Percentiles rank a stretch among this genome's conserved stretches.
phyloP scores from a whole-genome alignment of 768 basidiomycete species.

The Rhizopogon vesiculosus region DNA sequence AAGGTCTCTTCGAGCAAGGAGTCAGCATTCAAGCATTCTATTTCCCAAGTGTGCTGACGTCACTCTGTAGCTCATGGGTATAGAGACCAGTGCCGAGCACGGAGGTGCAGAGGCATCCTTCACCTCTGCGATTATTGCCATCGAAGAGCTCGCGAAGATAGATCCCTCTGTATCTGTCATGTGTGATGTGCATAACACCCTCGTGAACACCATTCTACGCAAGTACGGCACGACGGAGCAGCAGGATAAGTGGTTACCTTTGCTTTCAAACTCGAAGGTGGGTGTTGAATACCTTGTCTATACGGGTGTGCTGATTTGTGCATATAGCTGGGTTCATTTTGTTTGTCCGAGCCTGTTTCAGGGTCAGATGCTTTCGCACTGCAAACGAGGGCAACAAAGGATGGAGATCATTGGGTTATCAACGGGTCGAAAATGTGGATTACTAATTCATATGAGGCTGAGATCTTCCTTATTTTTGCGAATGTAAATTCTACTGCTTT shows the following conservation, averaged over 20 bases:
- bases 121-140: constrained; percentile 91
- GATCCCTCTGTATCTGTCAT: constrained; percentile 96
- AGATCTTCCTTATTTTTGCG: constrained; percentile 91
- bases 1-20: constrained; percentile 92
- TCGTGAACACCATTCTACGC: constrained; percentile 92
- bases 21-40: constrained; percentile 38
- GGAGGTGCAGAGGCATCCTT: constrained; percentile 91
- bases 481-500: constrained; percentile 47
- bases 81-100: constrained; percentile 81
- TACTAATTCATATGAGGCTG: constrained; percentile 90
- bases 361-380: constrained; percentile 98
- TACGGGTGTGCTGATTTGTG: background rate
- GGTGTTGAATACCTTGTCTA: background rate
- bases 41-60: background rate
- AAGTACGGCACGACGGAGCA: constrained; percentile 82
- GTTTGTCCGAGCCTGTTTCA: constrained; percentile 86
- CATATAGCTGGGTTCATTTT: constrained; percentile 88
- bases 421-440: constrained; percentile 99
- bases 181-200: constrained; percentile 98
- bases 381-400: constrained; percentile 86
- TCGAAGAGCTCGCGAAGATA: constrained; percentile 94
- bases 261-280: constrained; percentile 75
- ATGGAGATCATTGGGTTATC: constrained; percentile 80
- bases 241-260: constrained; percentile 84
- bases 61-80: constrained; percentile 82